Conservation (phyloP, 768 basidiomycete genomes). For the Lanmaoa rubissima region DNA sequence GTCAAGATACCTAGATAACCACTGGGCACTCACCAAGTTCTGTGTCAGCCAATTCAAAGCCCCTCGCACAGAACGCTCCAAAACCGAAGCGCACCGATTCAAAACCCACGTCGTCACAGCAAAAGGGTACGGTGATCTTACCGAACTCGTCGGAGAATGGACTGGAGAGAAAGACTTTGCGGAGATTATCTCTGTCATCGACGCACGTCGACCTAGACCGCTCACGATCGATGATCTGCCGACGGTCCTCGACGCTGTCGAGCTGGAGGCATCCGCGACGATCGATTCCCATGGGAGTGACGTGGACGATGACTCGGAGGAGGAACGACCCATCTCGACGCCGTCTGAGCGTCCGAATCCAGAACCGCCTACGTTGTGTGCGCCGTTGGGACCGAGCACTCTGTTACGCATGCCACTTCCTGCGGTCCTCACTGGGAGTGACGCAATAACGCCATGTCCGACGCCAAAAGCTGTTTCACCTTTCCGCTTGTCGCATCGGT, state of each 20-base stretch:
- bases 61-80: constrained; percentile 51
- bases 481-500: constrained; percentile 4
- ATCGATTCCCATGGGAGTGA: neutral
- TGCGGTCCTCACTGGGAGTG: constrained; percentile 41
- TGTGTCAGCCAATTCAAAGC: constrained; percentile 82
- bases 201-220: constrained; percentile 22
- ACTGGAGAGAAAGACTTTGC: constrained; percentile 62
- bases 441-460: constrained; percentile 48
- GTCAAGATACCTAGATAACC: constrained; percentile 74
- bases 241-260: neutral
- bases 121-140: constrained; percentile 59
- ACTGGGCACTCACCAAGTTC: constrained; percentile 86
- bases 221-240: constrained; percentile 14
- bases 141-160: constrained; percentile 49
- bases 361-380: constrained; percentile 51
- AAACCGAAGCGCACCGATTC: constrained; percentile 55
- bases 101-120: constrained; percentile 54
- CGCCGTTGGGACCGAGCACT: constrained; percentile 41
- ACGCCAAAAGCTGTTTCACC: constrained; percentile 25
- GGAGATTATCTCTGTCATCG: constrained; percentile 51
- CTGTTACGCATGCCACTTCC: constrained; percentile 35
- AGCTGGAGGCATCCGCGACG: neutral
- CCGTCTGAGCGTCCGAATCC: constrained; percentile 56
- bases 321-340: constrained; percentile 38
- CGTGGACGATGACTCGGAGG: constrained; percentile 19